Percentiles rank a stretch among this genome's conserved stretches.
phyloP scores from a whole-genome alignment of 2,329 filamentous ascomycete genomes.

The Fusarium coffeatum region DNA sequence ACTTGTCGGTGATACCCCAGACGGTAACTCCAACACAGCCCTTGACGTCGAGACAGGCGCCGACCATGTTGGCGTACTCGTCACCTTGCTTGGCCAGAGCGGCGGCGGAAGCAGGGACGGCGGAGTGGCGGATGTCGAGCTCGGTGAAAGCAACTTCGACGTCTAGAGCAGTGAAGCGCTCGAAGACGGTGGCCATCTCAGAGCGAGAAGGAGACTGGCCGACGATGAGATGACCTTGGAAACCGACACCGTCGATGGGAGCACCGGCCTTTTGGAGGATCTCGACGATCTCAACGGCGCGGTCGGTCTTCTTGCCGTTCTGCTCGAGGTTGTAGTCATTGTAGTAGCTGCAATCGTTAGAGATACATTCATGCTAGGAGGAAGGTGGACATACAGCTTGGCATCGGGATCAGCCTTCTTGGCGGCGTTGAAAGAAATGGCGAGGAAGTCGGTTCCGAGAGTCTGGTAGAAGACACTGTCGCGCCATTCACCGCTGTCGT shows the following conservation, averaged over 20 bases:
- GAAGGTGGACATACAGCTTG: conserved; percentile 57
- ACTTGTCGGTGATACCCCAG: conserved; percentile 58
- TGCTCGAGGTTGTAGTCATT: conserved; percentile 72
- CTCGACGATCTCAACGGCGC: conserved; percentile 58
- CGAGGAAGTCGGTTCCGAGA: conserved; percentile 68
- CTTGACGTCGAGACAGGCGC: conserved; percentile 53
- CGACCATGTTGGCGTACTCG: conserved; percentile 58
- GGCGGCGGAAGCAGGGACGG: conserved; percentile 57
- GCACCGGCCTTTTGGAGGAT: conserved; percentile 60
- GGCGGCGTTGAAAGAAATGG: conserved; percentile 67
- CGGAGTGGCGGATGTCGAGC: conserved; percentile 66
- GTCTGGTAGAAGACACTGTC: conserved; percentile 64
- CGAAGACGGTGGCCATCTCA: conserved; percentile 59
- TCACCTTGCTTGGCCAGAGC: conserved; percentile 57
- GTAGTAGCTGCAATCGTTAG: conserved; percentile 52
- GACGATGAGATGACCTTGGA: conserved; percentile 71
- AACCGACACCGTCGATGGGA: conserved; percentile 71
- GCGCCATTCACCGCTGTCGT: conserved; percentile 67
- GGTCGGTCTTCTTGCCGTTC: conserved; percentile 59
- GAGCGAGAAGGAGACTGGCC: conserved; percentile 61
- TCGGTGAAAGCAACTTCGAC: conserved; percentile 72
- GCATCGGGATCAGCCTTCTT: conserved; percentile 64
- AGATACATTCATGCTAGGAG: fast-evolving
- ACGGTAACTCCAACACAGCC: conserved; percentile 58
- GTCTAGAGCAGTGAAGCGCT: conserved; percentile 62